These are phyloP conservation scores for Tylopilus plumbeoviolaceoides DNA, from an alignment of 768 basidiomycete species.

Conservation along the genomic window DNA sequence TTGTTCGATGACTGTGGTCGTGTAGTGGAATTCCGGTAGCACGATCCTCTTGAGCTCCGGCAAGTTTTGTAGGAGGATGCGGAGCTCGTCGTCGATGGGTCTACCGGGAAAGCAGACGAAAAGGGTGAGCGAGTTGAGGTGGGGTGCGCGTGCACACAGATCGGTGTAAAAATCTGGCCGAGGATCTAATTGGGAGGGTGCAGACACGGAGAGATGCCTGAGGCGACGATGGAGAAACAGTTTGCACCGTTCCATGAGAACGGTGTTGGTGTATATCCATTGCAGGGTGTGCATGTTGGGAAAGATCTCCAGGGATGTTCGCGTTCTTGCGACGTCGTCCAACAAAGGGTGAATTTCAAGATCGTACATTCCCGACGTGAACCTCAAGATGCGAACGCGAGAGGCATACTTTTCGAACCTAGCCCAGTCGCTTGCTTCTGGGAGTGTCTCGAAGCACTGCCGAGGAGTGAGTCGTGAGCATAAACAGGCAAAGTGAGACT, in stretches of 20 bases:
- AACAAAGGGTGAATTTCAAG: constrained; percentile 22
- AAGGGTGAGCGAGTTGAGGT: constrained; percentile 45
- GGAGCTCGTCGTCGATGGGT: constrained; percentile 39
- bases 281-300: constrained; percentile 51
- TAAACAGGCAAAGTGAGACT: not conserved
- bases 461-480: not conserved
- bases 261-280: constrained; percentile 36
- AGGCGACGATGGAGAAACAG: constrained; percentile 58
- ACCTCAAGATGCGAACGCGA: constrained; percentile 41
- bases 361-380: constrained; percentile 11
- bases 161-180: constrained; percentile 31
- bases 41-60: constrained; percentile 44
- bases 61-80: constrained; percentile 38
- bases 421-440: constrained; percentile 49
- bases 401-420: constrained; percentile 51
- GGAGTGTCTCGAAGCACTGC: constrained; percentile 41
- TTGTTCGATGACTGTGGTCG: constrained; percentile 42
- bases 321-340: constrained; percentile 54
- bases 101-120: constrained; percentile 39
- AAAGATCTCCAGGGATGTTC: constrained; percentile 48
- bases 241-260: constrained; percentile 36
- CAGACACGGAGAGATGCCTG: constrained; percentile 35
- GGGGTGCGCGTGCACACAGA: constrained; percentile 48
- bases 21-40: constrained; percentile 51
- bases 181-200: constrained; percentile 15